These are phyloP conservation scores for Simplicillium aogashimaense DNA, from an alignment of 2,329 filamentous ascomycete genomes.

Conservation along the genomic window DNA sequence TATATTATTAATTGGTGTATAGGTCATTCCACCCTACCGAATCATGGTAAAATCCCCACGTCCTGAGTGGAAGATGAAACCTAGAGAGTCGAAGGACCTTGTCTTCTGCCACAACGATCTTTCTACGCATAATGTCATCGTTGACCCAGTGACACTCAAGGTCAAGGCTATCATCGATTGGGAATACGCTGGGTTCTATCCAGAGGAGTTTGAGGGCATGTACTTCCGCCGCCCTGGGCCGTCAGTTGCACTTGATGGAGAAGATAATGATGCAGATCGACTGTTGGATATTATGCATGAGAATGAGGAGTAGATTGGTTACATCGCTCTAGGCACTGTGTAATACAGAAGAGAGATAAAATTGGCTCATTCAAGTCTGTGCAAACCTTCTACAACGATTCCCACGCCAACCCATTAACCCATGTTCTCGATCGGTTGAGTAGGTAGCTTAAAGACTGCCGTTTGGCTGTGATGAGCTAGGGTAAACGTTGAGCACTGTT, in stretches of 20 bases:
- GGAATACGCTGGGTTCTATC: conserved; percentile 26
- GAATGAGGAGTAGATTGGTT: too few species aligned
- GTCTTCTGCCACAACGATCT: conserved; percentile 12
- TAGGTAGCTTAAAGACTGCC: too few species aligned
- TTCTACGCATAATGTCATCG: conserved; percentile 7
- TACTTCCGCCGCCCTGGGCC: neutral
- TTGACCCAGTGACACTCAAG: conserved; percentile 15
- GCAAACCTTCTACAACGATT: too few species aligned
- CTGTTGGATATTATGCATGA: too few species aligned
- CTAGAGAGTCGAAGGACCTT: conserved; percentile 7
- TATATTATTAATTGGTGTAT: neutral
- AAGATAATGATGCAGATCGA: neutral
- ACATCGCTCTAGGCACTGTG: too few species aligned
- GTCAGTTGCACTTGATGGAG: neutral
- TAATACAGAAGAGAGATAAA: too few species aligned
- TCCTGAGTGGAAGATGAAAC: conserved; percentile 6
- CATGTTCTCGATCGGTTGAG: too few species aligned
- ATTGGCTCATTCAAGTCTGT: too few species aligned
- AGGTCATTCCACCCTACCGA: conserved; percentile 10
- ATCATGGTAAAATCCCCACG: conserved; percentile 6
- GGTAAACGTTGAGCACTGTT: too few species aligned
- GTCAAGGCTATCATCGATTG: conserved; percentile 24
- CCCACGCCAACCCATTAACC: too few species aligned
- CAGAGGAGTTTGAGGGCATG: conserved; percentile 14
- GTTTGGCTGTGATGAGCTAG: too few species aligned